Evolutionary conservation across 179 eudicot genomes (phyloP), one percentile per base, ranked within the genome.

Genomic region (Heliamphora pulchella): DNA sequence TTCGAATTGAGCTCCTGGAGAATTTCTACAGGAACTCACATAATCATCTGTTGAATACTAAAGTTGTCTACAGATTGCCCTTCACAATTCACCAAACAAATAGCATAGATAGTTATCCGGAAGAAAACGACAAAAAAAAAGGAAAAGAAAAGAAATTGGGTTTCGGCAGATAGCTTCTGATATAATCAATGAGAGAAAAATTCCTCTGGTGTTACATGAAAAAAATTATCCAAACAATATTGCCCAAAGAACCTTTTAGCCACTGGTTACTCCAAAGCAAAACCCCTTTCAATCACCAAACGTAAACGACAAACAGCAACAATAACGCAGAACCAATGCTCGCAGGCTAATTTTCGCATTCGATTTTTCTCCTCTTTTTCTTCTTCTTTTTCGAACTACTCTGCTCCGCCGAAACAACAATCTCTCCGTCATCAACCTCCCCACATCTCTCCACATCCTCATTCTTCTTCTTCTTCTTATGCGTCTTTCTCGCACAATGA

Each of bases 351-450:
- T 46, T 55, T 47, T 47, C n/a, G 55, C 43, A 57, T 62, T 62
- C 10, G 20, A 62, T 76, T 46, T 14, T 61, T 47, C 55, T 46
- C 51, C 53, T 67, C 53, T 66, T 31, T 31, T 31, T 75, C 78
- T 39, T 57, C 62, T 13, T 39, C 63, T 31, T 31, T 9, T 72
- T 72, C 17, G 17, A 72, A 20, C 59, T 48, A 51, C 43, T 72
- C 3, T 50, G 71, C 46, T 39, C 71, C 71, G 17, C 71, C n/a
- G 46, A 83, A 74, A 58, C 79, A 20, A 70, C 81, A 8, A 85
- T 53, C 47, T 57, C 71, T 14, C 31, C 31, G 31, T 31, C 31
- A 31, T 31, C 31, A 31, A 31, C 77, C 66, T 71, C 81, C 41
- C 75, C 69, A 39, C 14, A 44, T 7, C 44, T 69, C 64, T 44